These are phyloP conservation scores for Cyberlindnera mycetangii DNA, from an alignment of 805 yeast species.

Conservation along the genomic window DNA sequence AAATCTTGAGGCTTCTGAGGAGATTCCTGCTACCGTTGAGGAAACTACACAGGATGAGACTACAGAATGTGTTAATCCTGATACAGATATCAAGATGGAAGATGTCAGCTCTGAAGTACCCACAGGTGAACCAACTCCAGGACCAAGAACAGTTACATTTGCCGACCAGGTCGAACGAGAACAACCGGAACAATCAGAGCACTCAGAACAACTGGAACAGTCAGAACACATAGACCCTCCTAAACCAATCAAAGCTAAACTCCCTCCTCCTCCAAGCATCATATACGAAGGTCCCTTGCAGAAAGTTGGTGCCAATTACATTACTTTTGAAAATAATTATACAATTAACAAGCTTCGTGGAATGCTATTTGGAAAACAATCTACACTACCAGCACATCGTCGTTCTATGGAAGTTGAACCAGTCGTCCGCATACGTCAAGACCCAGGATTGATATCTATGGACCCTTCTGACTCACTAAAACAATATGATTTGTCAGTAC, in stretches of 20 bases:
- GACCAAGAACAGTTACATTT: conserved; percentile 20
- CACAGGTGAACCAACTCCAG: neutral
- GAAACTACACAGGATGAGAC: neutral
- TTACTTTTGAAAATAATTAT: conserved; percentile 45
- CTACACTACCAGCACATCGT: conserved; percentile 48
- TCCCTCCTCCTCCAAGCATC: conserved; percentile 17
- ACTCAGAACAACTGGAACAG: no score
- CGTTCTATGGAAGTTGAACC: conserved; percentile 56
- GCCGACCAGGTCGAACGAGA: conserved; percentile 15
- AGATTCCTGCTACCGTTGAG: no score
- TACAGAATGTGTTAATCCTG: neutral
- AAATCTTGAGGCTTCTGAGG: neutral
- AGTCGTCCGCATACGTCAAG: conserved; percentile 38
- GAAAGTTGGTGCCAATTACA: conserved; percentile 50
- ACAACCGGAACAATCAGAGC: neutral
- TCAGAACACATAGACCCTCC: no score
- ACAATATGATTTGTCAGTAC: conserved; percentile 38
- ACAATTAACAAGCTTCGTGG: conserved; percentile 4
- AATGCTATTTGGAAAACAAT: conserved; percentile 57
- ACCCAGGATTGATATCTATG: conserved; percentile 1
- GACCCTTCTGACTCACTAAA: conserved; percentile 35
- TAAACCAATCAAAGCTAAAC: no score
- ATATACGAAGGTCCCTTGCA: conserved; percentile 69
- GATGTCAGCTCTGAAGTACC: neutral
- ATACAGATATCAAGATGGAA: conserved; percentile 3